Evolutionary conservation across 148 eudicot genomes (phyloP).

Genomic region (Gaultheria prostrata): DNA sequence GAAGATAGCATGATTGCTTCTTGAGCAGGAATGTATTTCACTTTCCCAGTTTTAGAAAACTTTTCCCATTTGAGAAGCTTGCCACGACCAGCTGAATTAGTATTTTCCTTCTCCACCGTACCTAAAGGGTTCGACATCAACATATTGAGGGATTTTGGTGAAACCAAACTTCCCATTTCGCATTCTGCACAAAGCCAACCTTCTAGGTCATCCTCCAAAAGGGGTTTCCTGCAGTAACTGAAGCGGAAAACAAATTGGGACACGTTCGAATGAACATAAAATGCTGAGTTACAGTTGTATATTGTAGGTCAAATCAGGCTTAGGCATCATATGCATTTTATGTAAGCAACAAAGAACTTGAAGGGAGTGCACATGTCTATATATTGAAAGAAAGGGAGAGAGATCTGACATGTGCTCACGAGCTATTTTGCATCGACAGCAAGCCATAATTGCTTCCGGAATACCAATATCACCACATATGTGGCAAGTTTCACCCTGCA

Average conservation of each 20-base stretch:
- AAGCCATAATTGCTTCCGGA: conserved; percentile 13
- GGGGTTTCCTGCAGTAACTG: conserved; percentile 33
- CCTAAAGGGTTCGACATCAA: background rate
- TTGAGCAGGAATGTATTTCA: conserved; percentile 20
- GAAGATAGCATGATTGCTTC: conserved; percentile 33
- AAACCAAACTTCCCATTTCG: background rate
- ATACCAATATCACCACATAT: conserved; percentile 40
- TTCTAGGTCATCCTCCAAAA: background rate
- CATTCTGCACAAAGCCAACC: conserved; percentile 33
- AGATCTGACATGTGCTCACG: conserved; percentile 33
- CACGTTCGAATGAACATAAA: background rate
- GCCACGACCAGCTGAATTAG: background rate
- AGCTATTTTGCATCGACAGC: conserved; percentile 28
- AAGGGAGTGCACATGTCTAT: background rate
- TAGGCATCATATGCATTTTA: background rate
- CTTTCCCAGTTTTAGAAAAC: conserved; percentile 25
- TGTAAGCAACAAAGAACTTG: background rate
- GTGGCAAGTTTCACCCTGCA: conserved; percentile 34
- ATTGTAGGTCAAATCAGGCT: background rate
- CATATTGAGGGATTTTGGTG: background rate
- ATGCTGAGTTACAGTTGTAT: background rate
- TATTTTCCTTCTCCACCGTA: too few species aligned
- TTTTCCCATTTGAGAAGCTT: conserved; percentile 19
- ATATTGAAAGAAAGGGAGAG: background rate
- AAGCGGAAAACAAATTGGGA: background rate